Evolutionary conservation across 75 land plant genomes (phyloP).

Genomic region (Gnetum montanum): DNA sequence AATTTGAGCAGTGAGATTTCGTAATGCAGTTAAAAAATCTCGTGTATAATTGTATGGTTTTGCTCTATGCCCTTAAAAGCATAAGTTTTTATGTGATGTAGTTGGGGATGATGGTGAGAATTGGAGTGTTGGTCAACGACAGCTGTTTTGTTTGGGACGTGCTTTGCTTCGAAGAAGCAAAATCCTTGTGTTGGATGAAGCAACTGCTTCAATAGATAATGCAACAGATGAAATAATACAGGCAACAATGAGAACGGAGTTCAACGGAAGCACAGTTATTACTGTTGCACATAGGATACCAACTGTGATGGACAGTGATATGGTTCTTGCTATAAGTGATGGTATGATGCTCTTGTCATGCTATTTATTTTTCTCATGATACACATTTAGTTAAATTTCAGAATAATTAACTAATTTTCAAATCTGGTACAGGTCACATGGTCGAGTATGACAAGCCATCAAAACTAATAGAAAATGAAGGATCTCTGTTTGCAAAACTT

Average conservation of each 20-base stretch:
- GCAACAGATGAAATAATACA: constrained; percentile 22
- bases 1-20: constrained; percentile 6
- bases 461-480: constrained; percentile 53
- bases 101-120: constrained; percentile 24
- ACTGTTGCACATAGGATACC: constrained; percentile 43
- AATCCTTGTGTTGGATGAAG: constrained; percentile 30
- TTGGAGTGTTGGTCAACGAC: constrained; percentile 32
- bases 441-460: constrained; percentile 66
- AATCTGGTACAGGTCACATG: constrained; percentile 70
- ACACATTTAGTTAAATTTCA: too few relatives aligned
- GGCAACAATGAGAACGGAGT: constrained; percentile 14
- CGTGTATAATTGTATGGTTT: too few relatives aligned
- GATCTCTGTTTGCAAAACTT: constrained; percentile 64
- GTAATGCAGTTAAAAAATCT: too few relatives aligned
- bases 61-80: too few relatives aligned
- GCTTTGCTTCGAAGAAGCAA: constrained; percentile 20
- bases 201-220: constrained; percentile 25
- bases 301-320: constrained; percentile 31
- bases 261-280: constrained; percentile 28
- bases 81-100: constrained; percentile 11
- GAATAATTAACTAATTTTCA: too few relatives aligned
- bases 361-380: too few relatives aligned
- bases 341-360: too few relatives aligned
- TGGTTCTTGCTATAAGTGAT: constrained; percentile 28
- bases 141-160: constrained; percentile 24